Conservation (phyloP, 768 basidiomycete species). For the Neoboletus magnificus region DNA sequence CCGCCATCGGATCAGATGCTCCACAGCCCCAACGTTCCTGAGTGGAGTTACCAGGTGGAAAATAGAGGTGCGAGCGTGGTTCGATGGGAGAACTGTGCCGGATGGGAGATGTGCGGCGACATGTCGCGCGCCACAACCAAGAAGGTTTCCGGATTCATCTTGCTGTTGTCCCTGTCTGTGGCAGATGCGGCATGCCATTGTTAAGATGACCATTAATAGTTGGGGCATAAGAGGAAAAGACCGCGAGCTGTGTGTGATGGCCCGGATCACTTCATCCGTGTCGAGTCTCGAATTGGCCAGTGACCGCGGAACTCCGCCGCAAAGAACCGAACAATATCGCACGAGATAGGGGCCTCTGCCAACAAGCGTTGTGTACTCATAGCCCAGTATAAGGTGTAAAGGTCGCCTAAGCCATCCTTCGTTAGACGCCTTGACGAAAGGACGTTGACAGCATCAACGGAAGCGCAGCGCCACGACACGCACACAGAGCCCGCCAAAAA, state of each 20-base stretch:
- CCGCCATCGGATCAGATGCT: neutral
- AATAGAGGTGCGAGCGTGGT: no score
- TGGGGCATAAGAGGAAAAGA: no score
- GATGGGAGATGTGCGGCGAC: neutral
- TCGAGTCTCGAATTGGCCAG: neutral
- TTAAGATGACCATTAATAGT: neutral
- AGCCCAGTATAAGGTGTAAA: neutral
- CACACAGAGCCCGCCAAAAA: neutral
- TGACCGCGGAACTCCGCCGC: neutral
- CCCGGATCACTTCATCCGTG: neutral
- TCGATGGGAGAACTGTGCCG: neutral
- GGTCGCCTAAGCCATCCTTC: no score
- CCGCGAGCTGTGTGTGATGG: neutral
- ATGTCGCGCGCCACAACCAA: no score
- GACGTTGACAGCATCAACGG: neutral
- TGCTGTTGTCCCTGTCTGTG: neutral
- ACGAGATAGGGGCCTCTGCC: no score
- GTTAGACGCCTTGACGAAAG: neutral
- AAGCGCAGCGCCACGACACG: neutral
- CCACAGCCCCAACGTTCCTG: neutral
- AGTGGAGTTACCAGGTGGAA: neutral
- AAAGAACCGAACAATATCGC: neutral
- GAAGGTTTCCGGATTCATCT: neutral
- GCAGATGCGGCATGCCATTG: neutral
- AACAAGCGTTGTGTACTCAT: neutral